phyloP scores from a whole-genome alignment of 345 rosid genomes.

The Eucalyptus cladocalyx region DNA sequence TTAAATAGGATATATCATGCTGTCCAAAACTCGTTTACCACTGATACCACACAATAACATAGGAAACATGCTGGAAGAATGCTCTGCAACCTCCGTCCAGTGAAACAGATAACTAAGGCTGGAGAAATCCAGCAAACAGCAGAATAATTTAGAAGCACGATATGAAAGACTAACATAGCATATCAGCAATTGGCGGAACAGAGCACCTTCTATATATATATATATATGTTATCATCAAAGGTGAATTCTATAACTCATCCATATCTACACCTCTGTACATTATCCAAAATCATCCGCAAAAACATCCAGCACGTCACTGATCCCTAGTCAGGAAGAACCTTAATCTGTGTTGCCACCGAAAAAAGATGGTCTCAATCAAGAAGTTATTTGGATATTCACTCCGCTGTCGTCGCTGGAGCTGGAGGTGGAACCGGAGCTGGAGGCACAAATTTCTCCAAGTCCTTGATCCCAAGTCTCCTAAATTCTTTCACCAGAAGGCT shows the following conservation, averaged over 20 bases:
- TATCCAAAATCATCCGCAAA: not conserved
- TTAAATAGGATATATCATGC: not conserved
- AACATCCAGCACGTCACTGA: not conserved
- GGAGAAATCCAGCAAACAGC: not conserved
- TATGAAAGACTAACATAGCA: not conserved
- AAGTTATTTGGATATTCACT: not conserved
- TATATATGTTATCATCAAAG: not conserved
- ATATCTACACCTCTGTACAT: not conserved
- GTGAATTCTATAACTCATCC: not conserved
- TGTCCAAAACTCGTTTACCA: not conserved
- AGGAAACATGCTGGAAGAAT: not conserved
- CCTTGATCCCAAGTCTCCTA: slow-evolving; percentile 33
- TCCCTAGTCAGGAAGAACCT: not conserved
- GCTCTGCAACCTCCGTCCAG: not conserved
- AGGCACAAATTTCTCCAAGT: slow-evolving; percentile 13
- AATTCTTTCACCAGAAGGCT: slow-evolving; percentile 40
- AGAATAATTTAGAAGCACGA: not conserved
- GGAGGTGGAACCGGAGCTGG: not conserved
- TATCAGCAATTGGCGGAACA: not conserved
- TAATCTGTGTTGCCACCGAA: not conserved
- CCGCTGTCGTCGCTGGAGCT: not conserved
- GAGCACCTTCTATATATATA: not conserved
- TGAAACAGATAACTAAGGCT: not conserved
- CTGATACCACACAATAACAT: not conserved
- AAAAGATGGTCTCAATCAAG: not conserved